Conservation (phyloP, 495 filamentous ascomycete genomes). For the Polyplosphaeria fusca region DNA sequence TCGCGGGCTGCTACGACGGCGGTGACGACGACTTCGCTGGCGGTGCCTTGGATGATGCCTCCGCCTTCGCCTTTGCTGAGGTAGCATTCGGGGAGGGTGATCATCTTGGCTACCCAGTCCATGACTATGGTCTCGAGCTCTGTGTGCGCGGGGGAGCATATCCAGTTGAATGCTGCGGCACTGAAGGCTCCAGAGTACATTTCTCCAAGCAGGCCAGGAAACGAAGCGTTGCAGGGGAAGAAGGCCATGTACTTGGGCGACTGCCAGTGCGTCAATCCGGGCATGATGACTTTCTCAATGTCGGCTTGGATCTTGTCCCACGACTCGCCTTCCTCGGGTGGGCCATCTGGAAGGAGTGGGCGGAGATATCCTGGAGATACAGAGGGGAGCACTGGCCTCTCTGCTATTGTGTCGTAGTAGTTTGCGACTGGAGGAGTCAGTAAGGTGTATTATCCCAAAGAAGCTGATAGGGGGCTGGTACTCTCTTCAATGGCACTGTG, state of each 20-base stretch:
- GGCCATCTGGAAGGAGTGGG: conserved; percentile 68
- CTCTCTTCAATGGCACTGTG: conserved; percentile 82
- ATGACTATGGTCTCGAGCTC: conserved; percentile 93
- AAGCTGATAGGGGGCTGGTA: conserved; percentile 41
- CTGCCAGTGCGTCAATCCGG: conserved; percentile 93
- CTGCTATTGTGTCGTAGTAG: conserved; percentile 75
- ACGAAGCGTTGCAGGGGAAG: conserved; percentile 80
- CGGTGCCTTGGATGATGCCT: conserved; percentile 92
- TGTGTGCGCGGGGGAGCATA: conserved; percentile 91
- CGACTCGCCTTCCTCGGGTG: conserved; percentile 69
- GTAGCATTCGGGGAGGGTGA: conserved; percentile 72
- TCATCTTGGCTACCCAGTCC: conserved; percentile 80
- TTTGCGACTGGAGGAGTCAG: conserved; percentile 57
- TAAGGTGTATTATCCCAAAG: conserved; percentile 23
- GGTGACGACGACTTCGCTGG: conserved; percentile 82
- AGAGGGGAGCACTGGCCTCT: conserved; percentile 69
- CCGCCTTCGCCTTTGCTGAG: conserved; percentile 75
- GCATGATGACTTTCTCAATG: conserved; percentile 84
- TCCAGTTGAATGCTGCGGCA: conserved; percentile 94
- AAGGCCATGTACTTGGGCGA: conserved; percentile 96
- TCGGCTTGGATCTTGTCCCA: conserved; percentile 83
- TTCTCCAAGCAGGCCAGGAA: conserved; percentile 87
- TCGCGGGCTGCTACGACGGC: conserved; percentile 89
- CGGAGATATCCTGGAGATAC: conserved; percentile 85
- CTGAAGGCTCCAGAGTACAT: conserved; percentile 87